Evolutionary conservation across 305 asterid genomes (phyloP).

Genomic region (Fraxinus sp.): DNA sequence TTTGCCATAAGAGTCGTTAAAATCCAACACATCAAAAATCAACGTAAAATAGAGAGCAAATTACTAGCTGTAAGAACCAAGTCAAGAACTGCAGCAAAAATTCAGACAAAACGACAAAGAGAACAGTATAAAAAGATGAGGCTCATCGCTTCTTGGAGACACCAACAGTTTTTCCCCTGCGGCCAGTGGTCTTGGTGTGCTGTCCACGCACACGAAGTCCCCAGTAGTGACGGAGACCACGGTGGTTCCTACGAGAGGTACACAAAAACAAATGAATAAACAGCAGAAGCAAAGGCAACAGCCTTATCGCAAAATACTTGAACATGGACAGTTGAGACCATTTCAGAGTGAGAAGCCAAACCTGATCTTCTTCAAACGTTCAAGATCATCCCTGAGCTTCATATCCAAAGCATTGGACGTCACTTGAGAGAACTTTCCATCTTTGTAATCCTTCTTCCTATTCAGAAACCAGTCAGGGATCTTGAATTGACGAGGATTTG

Average conservation of each 20-base stretch:
- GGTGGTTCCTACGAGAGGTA: slow-evolving; percentile 55
- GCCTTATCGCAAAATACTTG: too few relatives aligned
- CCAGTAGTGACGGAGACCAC: slow-evolving; percentile 94
- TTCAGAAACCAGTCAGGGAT: slow-evolving; percentile 91
- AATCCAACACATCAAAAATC: background rate
- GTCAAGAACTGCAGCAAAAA: slow-evolving; percentile 23
- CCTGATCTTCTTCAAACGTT: slow-evolving; percentile 87
- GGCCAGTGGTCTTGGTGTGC: slow-evolving; percentile 90
- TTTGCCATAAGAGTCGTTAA: background rate
- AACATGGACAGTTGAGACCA: background rate
- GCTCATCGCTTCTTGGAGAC: slow-evolving; percentile 84
- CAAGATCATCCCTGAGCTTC: slow-evolving; percentile 93
- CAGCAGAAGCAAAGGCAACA: background rate
- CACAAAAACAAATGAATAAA: background rate
- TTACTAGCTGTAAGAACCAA: background rate
- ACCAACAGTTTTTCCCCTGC: slow-evolving; percentile 89
- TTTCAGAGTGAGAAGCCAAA: slow-evolving; percentile 11
- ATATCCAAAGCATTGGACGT: slow-evolving; percentile 85
- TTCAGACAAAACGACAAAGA: slow-evolving; percentile 3
- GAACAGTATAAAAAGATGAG: background rate
- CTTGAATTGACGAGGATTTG: slow-evolving; percentile 80
- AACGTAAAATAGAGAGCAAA: slow-evolving; percentile 1
- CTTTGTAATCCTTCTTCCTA: slow-evolving; percentile 91
- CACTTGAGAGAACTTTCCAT: slow-evolving; percentile 74
- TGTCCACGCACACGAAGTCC: slow-evolving; percentile 89